Evolutionary conservation across 2,329 filamentous ascomycete genomes (phyloP), one percentile per base, ranked within the genome.

Genomic region (Hymenoscyphus scutula): DNA sequence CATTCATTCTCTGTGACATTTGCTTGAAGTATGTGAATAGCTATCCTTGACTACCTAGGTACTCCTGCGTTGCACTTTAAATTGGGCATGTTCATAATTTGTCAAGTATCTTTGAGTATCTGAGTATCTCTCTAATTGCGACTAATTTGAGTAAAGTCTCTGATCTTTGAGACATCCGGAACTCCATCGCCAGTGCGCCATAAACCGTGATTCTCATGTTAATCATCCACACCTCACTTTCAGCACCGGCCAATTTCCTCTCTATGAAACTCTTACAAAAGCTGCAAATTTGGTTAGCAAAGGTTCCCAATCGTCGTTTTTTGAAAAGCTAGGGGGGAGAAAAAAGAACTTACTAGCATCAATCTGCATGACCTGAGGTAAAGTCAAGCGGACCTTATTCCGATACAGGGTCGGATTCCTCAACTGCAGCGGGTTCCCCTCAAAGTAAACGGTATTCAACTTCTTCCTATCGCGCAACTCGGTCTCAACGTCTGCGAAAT

Each of bases 381-480:
- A 77, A 37, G 92, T 90, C 75, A 99, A 78, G 63, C 89, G 84
- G 53, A 99, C 87, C 78, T 99, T 99, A 78, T 97, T 98, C 72
- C 95, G 82, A 77, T 99, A 99, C 65, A 97, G 77, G 0, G 91
- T 90, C n/a, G 90, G 90, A 4, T 84, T 86, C 60, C 83, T 84
- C 64, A 87, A 81, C 78, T 99, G 95, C 70, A 99, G 76, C 29
- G 93, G 94, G 72, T 96, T 97, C 1, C 92, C 93, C 74, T 99
- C 95, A 68, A 99, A 96, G 75, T 99, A 99, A 11, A 99, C 94
- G 1, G 95, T 97, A 64, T 88, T 86, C 69, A 98, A 77, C 41
- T 88, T 79, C 73, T 90, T 80, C 79, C 97, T 97, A 73, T 95
- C 89, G 59, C 78, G 82, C 67, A 99, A 77, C 70, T 90, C 84